phyloP scores from a whole-genome alignment of 495 filamentous ascomycete genomes.

The Cercophora samala region DNA sequence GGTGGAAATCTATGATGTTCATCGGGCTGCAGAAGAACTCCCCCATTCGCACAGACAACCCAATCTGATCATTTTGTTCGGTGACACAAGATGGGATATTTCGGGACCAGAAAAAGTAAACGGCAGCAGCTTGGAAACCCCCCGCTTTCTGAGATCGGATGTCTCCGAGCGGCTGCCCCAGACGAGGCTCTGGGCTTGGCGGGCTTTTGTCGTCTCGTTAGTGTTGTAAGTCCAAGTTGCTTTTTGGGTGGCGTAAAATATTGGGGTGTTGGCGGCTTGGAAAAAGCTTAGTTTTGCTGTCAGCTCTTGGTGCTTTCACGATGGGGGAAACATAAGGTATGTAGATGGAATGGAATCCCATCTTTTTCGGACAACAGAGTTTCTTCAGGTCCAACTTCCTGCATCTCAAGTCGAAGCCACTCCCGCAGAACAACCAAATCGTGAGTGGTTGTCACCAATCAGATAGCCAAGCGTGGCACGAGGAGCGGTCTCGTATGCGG shows the following conservation, averaged over 20 bases:
- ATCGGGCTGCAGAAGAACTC: neutral
- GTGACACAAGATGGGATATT: neutral
- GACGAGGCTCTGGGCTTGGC: neutral
- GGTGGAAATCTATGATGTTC: neutral
- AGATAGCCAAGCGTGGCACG: neutral
- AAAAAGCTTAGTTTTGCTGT: no score
- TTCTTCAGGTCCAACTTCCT: neutral
- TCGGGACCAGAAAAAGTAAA: neutral
- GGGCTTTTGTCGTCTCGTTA: no score
- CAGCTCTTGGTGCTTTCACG: no score
- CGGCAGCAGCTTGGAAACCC: neutral
- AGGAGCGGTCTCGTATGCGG: constrained; percentile 4
- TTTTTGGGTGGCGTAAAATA: neutral
- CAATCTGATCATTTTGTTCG: neutral
- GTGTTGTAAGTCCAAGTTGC: neutral
- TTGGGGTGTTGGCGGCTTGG: neutral
- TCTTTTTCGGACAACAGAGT: no score
- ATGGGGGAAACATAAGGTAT: neutral
- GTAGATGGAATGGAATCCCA: neutral
- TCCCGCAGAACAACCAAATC: neutral
- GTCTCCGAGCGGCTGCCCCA: neutral
- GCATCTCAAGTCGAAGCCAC: neutral
- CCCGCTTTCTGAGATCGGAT: no score
- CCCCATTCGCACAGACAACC: neutral
- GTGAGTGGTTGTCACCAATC: neutral